Conservation (phyloP, 345 rosid genomes). For the Aethionema arabicum region DNA sequence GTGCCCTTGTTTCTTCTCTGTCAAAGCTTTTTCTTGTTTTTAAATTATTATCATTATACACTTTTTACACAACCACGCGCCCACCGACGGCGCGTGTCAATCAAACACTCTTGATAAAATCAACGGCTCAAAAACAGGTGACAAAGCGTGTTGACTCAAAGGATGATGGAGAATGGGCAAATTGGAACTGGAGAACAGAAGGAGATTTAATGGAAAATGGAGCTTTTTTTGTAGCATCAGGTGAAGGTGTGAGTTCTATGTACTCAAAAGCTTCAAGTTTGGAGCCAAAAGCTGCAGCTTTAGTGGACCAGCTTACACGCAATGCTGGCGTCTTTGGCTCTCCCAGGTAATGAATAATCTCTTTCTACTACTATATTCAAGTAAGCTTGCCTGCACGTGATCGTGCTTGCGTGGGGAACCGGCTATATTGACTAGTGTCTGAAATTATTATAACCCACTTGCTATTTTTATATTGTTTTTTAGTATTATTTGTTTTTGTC, state of each 20-base stretch:
- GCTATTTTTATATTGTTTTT: conserved; percentile 20
- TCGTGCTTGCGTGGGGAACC: conserved; percentile 24
- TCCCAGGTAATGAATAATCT: conserved; percentile 46
- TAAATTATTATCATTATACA: background rate
- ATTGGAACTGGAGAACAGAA: conserved; percentile 87
- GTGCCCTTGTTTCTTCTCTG: conserved; percentile 28
- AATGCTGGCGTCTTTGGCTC: conserved; percentile 72
- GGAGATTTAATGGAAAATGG: conserved; percentile 83
- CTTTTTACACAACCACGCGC: conserved; percentile 27
- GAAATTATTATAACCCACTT: conserved; percentile 20
- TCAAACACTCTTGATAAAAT: background rate
- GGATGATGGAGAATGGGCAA: conserved; percentile 66
- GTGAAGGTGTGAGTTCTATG: conserved; percentile 48
- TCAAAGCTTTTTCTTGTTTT: background rate
- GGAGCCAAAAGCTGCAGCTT: conserved; percentile 65
- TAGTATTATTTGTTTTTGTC: too few relatives aligned
- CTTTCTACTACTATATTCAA: conserved; percentile 7
- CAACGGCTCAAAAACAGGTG: conserved; percentile 47
- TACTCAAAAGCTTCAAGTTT: conserved; percentile 68
- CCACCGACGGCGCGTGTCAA: background rate
- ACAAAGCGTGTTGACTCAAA: conserved; percentile 80
- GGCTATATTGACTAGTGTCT: conserved; percentile 36
- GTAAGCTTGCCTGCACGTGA: conserved; percentile 37
- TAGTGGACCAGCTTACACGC: conserved; percentile 56
- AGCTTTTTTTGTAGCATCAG: conserved; percentile 85